phyloP scores from a whole-genome alignment of 352 stramenopile species.

The Stramenopiles sp. region DNA sequence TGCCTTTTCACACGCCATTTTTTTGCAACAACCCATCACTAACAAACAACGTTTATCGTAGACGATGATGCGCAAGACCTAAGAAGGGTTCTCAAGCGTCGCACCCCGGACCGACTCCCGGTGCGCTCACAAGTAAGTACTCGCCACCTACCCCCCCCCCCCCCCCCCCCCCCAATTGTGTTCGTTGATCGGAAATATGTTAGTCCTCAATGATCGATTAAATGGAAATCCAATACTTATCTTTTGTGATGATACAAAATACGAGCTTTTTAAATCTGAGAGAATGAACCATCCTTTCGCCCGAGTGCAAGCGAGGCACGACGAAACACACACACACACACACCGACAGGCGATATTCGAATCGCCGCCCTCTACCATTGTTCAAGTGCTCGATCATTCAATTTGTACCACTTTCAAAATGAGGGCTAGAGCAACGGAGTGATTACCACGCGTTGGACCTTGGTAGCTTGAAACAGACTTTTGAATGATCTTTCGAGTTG shows the following conservation, averaged over 20 bases:
- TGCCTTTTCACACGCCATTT: too few relatives aligned
- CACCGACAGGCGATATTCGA: neutral
- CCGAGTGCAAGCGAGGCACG: neutral
- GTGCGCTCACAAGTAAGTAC: too few relatives aligned
- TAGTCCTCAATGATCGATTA: too few relatives aligned
- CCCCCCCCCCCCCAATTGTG: too few relatives aligned
- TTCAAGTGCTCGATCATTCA: neutral
- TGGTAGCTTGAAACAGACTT: conserved; percentile 4
- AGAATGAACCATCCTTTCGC: neutral
- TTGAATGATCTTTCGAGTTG: conserved; percentile 5
- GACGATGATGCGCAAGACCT: too few relatives aligned
- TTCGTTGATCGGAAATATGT: too few relatives aligned
- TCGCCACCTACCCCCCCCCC: too few relatives aligned
- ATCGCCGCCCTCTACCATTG: neutral
- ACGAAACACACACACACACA: neutral
- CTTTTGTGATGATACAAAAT: neutral
- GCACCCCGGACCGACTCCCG: too few relatives aligned
- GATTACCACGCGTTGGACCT: neutral
- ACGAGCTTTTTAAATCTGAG: conserved; percentile 10
- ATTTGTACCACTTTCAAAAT: neutral
- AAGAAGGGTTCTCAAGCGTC: too few relatives aligned
- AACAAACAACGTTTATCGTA: too few relatives aligned
- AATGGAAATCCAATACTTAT: too few relatives aligned
- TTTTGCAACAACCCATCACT: too few relatives aligned
- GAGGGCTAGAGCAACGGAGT: neutral